Percentiles rank a stretch among this genome's conserved stretches.
phyloP scores from a whole-genome alignment of 257 asterid genomes.

The Coffea eugenioides region DNA sequence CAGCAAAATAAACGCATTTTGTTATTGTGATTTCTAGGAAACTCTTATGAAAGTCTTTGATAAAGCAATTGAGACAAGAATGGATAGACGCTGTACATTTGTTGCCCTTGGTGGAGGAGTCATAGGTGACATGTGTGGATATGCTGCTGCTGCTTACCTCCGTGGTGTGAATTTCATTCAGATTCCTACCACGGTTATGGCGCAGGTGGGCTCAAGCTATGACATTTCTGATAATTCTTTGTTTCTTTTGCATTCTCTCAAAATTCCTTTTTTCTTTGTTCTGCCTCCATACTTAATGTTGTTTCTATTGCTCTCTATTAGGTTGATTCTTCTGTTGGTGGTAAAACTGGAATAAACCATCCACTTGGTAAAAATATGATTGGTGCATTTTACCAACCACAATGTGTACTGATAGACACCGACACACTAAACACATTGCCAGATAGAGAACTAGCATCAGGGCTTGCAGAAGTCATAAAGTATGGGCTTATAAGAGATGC shows the following conservation, averaged over 20 bases:
- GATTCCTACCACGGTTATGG: conserved; percentile 99
- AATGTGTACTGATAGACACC: conserved; percentile 93
- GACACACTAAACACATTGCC: conserved; percentile 91
- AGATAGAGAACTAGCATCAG: conserved; percentile 90
- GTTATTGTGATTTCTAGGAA: conserved; percentile 47
- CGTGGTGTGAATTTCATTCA: conserved; percentile 98
- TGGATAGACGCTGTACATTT: conserved; percentile 92
- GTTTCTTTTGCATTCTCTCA: background rate
- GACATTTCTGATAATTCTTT: conserved; percentile 6
- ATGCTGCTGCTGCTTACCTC: conserved; percentile 96
- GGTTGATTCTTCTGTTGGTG: conserved; percentile 99
- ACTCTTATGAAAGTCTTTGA: conserved; percentile 93
- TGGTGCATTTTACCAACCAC: conserved; percentile 98
- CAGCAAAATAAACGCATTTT: conserved; percentile 15
- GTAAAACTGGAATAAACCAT: conserved; percentile 98
- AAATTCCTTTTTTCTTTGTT: background rate
- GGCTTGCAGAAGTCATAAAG: conserved; percentile 91
- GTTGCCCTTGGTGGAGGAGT: conserved; percentile 99
- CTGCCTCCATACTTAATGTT: background rate
- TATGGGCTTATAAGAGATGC: conserved; percentile 93
- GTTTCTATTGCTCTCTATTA: conserved; percentile 23
- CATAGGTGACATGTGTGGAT: conserved; percentile 99
- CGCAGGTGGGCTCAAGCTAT: conserved; percentile 58
- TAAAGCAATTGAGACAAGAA: conserved; percentile 84
- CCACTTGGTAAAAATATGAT: conserved; percentile 93